phyloP scores from a whole-genome alignment of 768 basidiomycete genomes.

The Termitomyces sp. region DNA sequence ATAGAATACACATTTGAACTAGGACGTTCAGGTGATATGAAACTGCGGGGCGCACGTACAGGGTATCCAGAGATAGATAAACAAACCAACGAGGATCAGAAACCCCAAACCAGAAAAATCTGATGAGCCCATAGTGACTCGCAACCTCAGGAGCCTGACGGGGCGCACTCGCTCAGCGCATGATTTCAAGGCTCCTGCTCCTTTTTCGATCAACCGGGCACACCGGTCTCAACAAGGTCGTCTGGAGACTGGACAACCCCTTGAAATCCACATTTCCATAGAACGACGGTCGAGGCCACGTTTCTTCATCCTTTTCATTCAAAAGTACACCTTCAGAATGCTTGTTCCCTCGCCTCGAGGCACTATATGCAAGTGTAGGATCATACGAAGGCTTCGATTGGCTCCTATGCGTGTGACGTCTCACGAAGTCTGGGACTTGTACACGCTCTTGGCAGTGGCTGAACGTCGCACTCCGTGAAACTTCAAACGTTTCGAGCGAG shows the following conservation, averaged over 20 bases:
- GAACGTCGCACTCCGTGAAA: neutral
- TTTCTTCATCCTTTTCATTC: neutral
- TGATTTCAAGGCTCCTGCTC: constrained; percentile 18
- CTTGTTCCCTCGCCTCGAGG: neutral
- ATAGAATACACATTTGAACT: neutral
- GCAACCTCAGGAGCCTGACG: neutral
- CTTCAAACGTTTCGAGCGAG: constrained; percentile 17
- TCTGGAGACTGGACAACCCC: constrained; percentile 1
- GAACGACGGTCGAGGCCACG: neutral
- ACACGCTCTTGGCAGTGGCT: neutral
- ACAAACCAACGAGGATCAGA: neutral
- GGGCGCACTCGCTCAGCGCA: neutral
- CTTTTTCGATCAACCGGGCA: constrained; percentile 11
- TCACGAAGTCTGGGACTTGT: neutral
- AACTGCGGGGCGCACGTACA: neutral
- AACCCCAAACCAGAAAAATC: neutral
- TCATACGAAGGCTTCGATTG: constrained; percentile 13
- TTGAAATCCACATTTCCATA: neutral
- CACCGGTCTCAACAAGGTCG: constrained; percentile 6
- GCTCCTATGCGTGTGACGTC: constrained; percentile 1
- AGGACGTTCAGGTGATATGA: neutral
- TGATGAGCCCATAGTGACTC: neutral
- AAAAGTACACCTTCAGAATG: neutral
- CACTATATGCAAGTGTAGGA: neutral
- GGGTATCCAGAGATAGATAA: neutral